A percentile compares a stretch with the other conserved stretches of the same genome.
Conservation (phyloP, 1,284 basidiomycete species). For the Cutaneotrichosporon sp. region DNA sequence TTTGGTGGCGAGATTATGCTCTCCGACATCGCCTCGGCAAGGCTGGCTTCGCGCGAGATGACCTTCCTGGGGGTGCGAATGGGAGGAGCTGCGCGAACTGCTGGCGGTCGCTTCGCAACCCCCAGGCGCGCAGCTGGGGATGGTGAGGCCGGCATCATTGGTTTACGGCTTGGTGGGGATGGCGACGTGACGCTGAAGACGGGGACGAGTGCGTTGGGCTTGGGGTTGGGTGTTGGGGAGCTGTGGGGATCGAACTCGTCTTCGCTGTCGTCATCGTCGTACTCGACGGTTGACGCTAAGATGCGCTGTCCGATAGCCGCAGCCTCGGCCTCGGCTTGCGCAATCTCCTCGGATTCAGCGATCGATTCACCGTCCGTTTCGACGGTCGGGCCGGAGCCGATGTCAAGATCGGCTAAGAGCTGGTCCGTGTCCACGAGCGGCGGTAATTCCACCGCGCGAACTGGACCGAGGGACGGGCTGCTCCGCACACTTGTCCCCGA, state of each 20-base stretch:
- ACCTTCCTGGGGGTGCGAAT: not conserved
- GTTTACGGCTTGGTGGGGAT: not conserved
- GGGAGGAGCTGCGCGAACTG: not conserved
- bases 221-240: conserved; percentile 2
- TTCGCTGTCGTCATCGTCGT: conserved; percentile 19
- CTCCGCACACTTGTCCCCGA: conserved; percentile 2
- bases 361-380: conserved; percentile 19
- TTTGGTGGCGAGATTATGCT: conserved; percentile 1
- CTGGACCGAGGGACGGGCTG: not conserved
- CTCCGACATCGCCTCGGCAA: conserved; percentile 6
- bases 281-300: conserved; percentile 26
- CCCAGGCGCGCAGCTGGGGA: not conserved
- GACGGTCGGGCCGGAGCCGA: not conserved
- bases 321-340: conserved; percentile 16
- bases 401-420: conserved; percentile 16
- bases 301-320: conserved; percentile 24
- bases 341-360: conserved; percentile 18
- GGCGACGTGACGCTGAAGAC: conserved; percentile 9
- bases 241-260: conserved; percentile 8
- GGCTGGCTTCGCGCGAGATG: not conserved
- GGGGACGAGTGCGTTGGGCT: not conserved
- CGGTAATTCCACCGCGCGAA: conserved; percentile 5
- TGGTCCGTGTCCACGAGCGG: conserved; percentile 16
- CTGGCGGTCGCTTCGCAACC: not conserved
- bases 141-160: not conserved